Percentiles rank a stretch among this genome's conserved stretches.
Conservation (phyloP, 257 asterid genomes). For the Henckelia pumila region DNA sequence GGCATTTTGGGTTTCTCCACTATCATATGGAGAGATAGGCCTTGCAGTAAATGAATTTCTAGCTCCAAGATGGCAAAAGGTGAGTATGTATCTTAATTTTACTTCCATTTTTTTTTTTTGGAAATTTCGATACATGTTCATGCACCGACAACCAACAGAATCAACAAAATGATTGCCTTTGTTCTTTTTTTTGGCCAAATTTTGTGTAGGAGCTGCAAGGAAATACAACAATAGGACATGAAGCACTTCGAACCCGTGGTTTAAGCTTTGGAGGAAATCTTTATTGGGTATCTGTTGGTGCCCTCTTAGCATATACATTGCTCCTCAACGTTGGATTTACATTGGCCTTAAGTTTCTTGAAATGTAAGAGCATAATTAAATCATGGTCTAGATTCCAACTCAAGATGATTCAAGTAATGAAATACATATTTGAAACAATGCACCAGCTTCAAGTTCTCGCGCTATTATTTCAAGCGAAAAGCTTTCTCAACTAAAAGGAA, state of each 20-base stretch:
- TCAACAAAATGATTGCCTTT: neutral
- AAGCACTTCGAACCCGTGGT: constrained; percentile 51
- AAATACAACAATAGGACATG: constrained; percentile 43
- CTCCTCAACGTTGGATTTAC: constrained; percentile 42
- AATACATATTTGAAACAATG: neutral
- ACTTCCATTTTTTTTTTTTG: neutral
- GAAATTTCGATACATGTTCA: neutral
- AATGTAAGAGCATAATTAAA: constrained; percentile 37
- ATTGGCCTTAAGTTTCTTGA: constrained; percentile 46
- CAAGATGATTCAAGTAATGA: neutral
- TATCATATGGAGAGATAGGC: constrained; percentile 34
- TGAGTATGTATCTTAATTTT: constrained; percentile 4
- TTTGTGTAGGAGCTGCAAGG: constrained; percentile 32
- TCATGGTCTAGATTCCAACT: neutral
- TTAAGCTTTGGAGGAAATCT: constrained; percentile 37
- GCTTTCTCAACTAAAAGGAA: constrained; percentile 29
- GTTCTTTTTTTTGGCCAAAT: neutral
- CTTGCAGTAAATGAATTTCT: constrained; percentile 32
- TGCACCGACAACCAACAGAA: neutral
- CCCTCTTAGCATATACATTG: constrained; percentile 42
- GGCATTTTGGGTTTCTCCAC: constrained; percentile 35
- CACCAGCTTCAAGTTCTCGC: constrained; percentile 35
- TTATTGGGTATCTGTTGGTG: constrained; percentile 53
- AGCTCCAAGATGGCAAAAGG: constrained; percentile 35
- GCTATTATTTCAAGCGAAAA: constrained; percentile 36